A percentile compares a stretch with the other conserved stretches of the same genome.
These are phyloP conservation scores for Jacaranda copaia DNA, from an alignment of 257 asterid genomes.

Conservation along the genomic window DNA sequence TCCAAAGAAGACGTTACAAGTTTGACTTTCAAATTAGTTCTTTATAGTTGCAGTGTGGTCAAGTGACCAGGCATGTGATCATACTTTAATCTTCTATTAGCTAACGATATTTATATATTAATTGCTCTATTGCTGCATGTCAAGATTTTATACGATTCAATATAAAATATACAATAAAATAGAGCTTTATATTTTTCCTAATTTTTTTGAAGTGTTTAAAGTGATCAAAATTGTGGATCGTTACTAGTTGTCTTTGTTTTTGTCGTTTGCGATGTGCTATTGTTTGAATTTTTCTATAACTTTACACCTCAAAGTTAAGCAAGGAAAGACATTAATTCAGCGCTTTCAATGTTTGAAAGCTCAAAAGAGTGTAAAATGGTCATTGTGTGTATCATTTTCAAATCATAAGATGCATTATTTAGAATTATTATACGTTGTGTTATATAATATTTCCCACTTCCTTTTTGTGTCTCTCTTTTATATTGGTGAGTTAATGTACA, in stretches of 20 bases:
- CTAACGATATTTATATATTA: slow-evolving; percentile 33
- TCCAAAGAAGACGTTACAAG: slow-evolving; percentile 49
- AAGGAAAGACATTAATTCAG: no score
- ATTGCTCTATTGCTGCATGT: slow-evolving; percentile 7
- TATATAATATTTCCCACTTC: no score
- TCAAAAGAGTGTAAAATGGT: no score
- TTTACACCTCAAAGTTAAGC: no score
- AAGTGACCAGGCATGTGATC: slow-evolving; percentile 66
- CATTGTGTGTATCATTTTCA: no score
- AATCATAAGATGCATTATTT: no score
- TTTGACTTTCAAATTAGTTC: slow-evolving; percentile 58
- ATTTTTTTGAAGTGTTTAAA: slow-evolving; percentile 33
- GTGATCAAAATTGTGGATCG: slow-evolving; percentile 32
- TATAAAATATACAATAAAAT: slow-evolving; percentile 7
- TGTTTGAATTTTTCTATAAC: slow-evolving; percentile 6
- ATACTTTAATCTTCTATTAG: slow-evolving; percentile 37
- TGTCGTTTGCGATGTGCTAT: slow-evolving; percentile 9
- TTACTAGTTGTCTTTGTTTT: slow-evolving; percentile 40
- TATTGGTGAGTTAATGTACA: not conserved
- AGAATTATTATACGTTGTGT: no score
- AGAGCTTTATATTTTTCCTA: slow-evolving; percentile 39
- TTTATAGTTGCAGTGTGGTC: slow-evolving; percentile 47
- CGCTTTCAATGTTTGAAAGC: no score
- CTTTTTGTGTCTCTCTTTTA: not conserved
- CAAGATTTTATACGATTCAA: slow-evolving; percentile 29